Evolutionary conservation across 768 basidiomycete genomes (phyloP), one percentile per base, ranked within the genome.

Genomic region (Xerocomellus chrysenteron): DNA sequence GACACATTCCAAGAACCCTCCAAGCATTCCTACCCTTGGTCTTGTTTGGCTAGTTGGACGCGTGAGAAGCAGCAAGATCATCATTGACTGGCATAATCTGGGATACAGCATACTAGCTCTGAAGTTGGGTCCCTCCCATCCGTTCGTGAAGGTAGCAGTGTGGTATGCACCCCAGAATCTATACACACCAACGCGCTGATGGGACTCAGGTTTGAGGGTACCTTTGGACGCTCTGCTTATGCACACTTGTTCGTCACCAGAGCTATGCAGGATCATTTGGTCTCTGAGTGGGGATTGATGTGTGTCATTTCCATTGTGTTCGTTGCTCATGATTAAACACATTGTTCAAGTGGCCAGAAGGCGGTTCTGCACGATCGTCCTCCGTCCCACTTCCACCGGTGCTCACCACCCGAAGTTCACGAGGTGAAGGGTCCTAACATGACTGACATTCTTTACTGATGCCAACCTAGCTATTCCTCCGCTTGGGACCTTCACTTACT

Each of bases 81-180:
- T 99, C 57, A 94, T 99, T 52, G 97, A 99, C 74, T 99, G 97
- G 97, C 97, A 99, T 70, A 99, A 99, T 71, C 82, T 96, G 26
- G 97, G 97, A 17, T 94, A 93, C 69, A 96, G 86, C 60, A 94
- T 98, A 45, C 82, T 99, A 47, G 89, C 88, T 1, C 72, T 99
- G 60, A 88, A 85, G 63, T 74, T 94, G n/a, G 90, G 93, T 0
- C 56, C 76, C 2, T 68, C 71, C 0, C 90, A 94, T 68, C 70
- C 78, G 0, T 78, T 95, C 58, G 92, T 96, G 40, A 80, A 71
- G 60, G 67, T 96, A 21, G 88, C 92, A 0, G 84, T 82, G 74
- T 81, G 81, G 96, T 96, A 61, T n/a, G 72, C 19, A 26, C 33
- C 7, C 7, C n/a, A 32, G 17, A 43, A 39, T 36, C 14, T 41